Percentiles rank a stretch among this genome's conserved stretches.
These are phyloP conservation scores for Pyrenochaeta sp. DNA, from an alignment of 2,329 filamentous ascomycete genomes.

Conservation along the genomic window DNA sequence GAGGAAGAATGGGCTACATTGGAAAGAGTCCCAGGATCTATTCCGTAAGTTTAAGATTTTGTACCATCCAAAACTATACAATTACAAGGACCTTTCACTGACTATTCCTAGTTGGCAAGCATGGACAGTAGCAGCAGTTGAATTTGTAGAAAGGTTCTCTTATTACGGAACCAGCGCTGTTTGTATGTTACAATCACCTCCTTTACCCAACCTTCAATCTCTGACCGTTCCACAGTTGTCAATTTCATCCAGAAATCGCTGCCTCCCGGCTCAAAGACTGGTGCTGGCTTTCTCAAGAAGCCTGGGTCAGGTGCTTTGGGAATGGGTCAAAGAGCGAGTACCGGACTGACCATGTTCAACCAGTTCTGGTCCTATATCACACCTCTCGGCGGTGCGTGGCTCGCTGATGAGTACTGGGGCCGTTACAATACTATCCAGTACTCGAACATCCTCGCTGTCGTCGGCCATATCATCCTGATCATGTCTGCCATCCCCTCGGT, in stretches of 20 bases:
- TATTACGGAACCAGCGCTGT: conserved; percentile 49
- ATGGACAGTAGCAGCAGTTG: conserved; percentile 46
- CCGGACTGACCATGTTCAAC: conserved; percentile 61
- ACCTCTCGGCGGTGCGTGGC: conserved; percentile 64
- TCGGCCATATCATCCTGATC: conserved; percentile 63
- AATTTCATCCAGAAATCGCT: conserved; percentile 49
- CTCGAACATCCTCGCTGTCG: conserved; percentile 65
- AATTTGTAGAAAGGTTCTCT: conserved; percentile 47
- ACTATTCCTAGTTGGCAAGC: conserved; percentile 46
- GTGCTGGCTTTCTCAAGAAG: conserved; percentile 43
- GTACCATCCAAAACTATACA: too few species aligned
- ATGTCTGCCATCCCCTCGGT: conserved; percentile 63
- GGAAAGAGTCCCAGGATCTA: conserved; percentile 45
- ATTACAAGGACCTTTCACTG: neutral
- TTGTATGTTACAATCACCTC: conserved; percentile 21
- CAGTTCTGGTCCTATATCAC: conserved; percentile 65
- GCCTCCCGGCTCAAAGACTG: conserved; percentile 41
- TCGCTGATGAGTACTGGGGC: conserved; percentile 67
- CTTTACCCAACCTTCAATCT: neutral
- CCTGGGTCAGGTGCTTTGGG: conserved; percentile 58
- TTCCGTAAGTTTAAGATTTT: too few species aligned
- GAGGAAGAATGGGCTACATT: conserved; percentile 47
- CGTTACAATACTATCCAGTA: conserved; percentile 66
- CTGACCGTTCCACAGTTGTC: conserved; percentile 22
- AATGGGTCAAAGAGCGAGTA: conserved; percentile 62